These are phyloP conservation scores for Plasmopara halstedii DNA, from an alignment of 352 stramenopile genomes.

Conservation along the genomic window DNA sequence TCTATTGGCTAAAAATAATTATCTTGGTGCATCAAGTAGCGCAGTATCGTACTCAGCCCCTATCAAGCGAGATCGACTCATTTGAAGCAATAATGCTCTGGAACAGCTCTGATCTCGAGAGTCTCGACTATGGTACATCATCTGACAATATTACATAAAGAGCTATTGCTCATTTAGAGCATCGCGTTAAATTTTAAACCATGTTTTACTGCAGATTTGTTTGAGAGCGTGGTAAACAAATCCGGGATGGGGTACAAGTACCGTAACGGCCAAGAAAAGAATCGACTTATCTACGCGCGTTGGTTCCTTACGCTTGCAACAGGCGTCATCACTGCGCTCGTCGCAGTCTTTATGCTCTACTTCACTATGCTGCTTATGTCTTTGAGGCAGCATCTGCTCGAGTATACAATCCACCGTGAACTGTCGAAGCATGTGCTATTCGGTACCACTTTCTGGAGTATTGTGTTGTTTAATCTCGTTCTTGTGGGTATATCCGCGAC, in stretches of 20 bases:
- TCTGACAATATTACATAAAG: no score
- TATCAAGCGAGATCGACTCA: neutral
- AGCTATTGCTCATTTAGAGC: no score
- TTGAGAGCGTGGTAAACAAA: constrained; percentile 86
- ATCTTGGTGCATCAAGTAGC: neutral
- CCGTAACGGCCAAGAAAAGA: constrained; percentile 73
- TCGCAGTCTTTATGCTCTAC: constrained; percentile 75
- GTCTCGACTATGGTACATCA: constrained; percentile 68
- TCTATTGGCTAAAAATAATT: constrained; percentile 16
- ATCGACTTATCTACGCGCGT: constrained; percentile 67
- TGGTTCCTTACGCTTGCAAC: constrained; percentile 77
- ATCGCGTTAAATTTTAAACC: no score
- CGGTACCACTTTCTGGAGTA: constrained; percentile 58
- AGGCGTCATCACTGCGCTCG: constrained; percentile 63
- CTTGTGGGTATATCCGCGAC: constrained; percentile 71
- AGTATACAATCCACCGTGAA: constrained; percentile 54
- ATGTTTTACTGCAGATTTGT: constrained; percentile 57
- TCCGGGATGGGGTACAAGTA: constrained; percentile 76
- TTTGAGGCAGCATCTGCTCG: constrained; percentile 62
- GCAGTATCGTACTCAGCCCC: no score
- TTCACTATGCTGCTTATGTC: constrained; percentile 62
- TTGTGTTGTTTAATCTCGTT: constrained; percentile 58
- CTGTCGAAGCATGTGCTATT: constrained; percentile 57
- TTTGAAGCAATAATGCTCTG: constrained; percentile 44
- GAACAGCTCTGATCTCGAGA: constrained; percentile 66